Evolutionary conservation across 257 asterid species (phyloP), one percentile per base, ranked within the genome.

Genomic region (Solanum gracilifrons): DNA sequence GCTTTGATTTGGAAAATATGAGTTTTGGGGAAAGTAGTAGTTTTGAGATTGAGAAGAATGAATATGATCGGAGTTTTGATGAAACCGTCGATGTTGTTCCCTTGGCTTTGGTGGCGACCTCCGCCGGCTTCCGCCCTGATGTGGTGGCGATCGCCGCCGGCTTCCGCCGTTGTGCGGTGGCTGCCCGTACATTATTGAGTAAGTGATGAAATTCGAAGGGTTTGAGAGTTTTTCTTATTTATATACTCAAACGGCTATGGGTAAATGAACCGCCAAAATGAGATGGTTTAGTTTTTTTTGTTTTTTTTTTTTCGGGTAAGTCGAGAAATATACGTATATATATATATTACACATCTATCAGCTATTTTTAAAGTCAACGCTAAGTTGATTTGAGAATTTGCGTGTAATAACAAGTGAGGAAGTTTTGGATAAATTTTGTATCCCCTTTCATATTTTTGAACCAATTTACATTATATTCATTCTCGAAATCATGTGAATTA

Each of bases 21-120:
- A 88, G 87, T 76, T 90, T 71, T 90, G 41, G 89, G 92, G 88
- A 13, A 87, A 69, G 35, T 29, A 1, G n/a, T 3, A 5, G 76
- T 71, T 15, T 71, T 16, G 76, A 31, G n/a, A 71, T 71, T 71
- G 76, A 7, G 76, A 71, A 71, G 35, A 35, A 71, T 27, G 2
- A 69, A 27, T 69, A 69, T 69, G 75, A 69, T 31, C 20, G 39
- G 77, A 36, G 39, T 31, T 15, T 7, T 71, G 13, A 71, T 71
- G 7, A 71, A 32, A 31, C 5, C 0, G 41, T 31, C 13, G 77
- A 71, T 71, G 77, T 31, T 71, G 41, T 71, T 27, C 35, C 74
- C 20, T 1, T 25, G 35, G 74, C 9, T 66, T 1, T 66, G 25
- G 23, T 69, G 1, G 37, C 0, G 76, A 69, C 9, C 0, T 7